Base-by-base conservation (phyloP, 805 yeast species). In the Sungouiella thailandica region DNA sequence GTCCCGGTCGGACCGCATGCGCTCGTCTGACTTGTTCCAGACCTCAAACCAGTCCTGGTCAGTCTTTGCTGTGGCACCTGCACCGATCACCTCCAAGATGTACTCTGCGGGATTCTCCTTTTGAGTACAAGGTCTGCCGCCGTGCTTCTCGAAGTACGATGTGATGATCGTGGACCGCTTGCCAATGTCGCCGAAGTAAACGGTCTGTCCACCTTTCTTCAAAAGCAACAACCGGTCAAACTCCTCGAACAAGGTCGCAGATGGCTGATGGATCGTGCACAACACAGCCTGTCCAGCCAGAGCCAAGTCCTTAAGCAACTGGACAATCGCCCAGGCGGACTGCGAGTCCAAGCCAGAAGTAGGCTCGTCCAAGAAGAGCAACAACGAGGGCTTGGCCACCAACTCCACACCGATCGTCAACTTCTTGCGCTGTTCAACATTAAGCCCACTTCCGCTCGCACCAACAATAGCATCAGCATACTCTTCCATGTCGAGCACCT, bases 281-380 rank as follows among this genome's bases (percentile, higher is more conserved):
- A 76, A 58, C 43, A 76, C 68, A n/a, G 77, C 73, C 49, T 72
- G 78, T 14, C 78, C 78, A 26, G 74, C 68, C 27, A 64, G 64
- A 5, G 72, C 79, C 49, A 68, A 62, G 32, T 62, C 62, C 46
- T 65, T 68, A 49, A 70, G 60, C 43, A 75, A 69, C 47, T 71
- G 68, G 37, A 74, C 62, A 46, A 76, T 72, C 10, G 80, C 68
- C 77, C 78, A 69, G 9, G 81, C 75, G 17, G 80, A 71, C 39
- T 55, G 61, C n/a, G 49, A 44, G 35, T 44, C 49, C 40, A 44
- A 40, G n/a, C 22, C 22, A 19, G 22, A 19, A 9, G 22, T 19
- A 9, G 22, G 22, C 22, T 19, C 22, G 22, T 19, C 49, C 40
- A 76, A 57, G 49, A 77, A 75, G 23, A 70, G 49, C 35, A 76